Evolutionary conservation across 768 basidiomycete genomes (phyloP), one percentile per base, ranked within the genome.

Genomic region (Lanmaoa pseudosensibilis): DNA sequence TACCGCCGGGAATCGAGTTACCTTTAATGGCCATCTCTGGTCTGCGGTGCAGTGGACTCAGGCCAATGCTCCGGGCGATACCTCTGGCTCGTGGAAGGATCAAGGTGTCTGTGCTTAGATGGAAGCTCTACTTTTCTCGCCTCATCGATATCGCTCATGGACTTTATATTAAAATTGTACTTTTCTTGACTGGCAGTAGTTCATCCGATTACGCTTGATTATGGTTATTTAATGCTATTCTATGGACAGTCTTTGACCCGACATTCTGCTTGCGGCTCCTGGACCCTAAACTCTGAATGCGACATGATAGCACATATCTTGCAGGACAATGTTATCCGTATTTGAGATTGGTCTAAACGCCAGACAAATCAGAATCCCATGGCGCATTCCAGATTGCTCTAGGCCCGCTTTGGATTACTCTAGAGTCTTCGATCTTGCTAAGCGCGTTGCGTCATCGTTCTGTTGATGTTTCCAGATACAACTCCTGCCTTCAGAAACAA

Each of bases 51-150:
- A 71, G 49, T 73, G 69, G 69, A 53, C 52, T 0, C 0, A 47
- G 27, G 55, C 67, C 0, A 70, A 70, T 34, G 0, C 23, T 8
- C 71, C 69, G 0, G 69, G 67, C 2, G 69, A 69, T 13, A 11
- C 56, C 2, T 71, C 69, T 7, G 69, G 70, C 13, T 51, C 58
- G 18, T 70, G 71, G 71, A 33, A 57, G 40, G 62, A 66, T 16
- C 12, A 38, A 2, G 69, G 69, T 3, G 59, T 37, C 3, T 70
- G 69, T 38, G 52, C 56, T 27, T 72, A 39, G 30, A 33, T 11
- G 5, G 1, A 10, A 18, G 7, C 0, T 9, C 19, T 32, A 32
- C 21, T 19, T 10, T 45, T 44, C 1, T 15, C 4, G 9, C 0
- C 3, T 37, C 2, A 2, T 3, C 13, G 19, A 41, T 21, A 46